Percentiles rank a stretch among this genome's conserved stretches.
Conservation (phyloP, 1,139 yeast genomes). For the Magnusiomyces sp. region DNA sequence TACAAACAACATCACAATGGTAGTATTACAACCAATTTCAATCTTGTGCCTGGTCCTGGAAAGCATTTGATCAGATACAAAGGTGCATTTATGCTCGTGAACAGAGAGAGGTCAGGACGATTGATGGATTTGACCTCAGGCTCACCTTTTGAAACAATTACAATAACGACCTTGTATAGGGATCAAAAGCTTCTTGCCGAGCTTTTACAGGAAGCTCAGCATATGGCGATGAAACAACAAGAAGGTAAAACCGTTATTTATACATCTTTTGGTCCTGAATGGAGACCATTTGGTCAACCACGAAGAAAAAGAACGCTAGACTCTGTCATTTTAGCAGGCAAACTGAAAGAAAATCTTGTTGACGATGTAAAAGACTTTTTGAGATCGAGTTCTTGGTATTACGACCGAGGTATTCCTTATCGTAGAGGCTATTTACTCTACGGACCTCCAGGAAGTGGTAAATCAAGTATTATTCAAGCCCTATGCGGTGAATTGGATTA, state of each 20-base stretch:
- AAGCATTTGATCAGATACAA: constrained; percentile 78
- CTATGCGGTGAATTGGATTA: constrained; percentile 94
- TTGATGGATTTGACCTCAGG: constrained; percentile 86
- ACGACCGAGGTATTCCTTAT: constrained; percentile 92
- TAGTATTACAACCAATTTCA: constrained; percentile 75
- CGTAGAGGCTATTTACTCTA: constrained; percentile 87
- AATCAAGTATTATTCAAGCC: constrained; percentile 92
- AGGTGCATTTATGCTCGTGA: constrained; percentile 83
- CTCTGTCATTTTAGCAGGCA: constrained; percentile 76
- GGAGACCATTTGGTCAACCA: constrained; percentile 98
- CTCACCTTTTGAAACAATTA: constrained; percentile 91
- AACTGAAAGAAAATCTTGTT: constrained; percentile 56
- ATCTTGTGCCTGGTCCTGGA: constrained; percentile 97
- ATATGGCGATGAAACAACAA: constrained; percentile 68
- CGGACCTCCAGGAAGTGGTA: constrained; percentile 99
- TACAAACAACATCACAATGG: constrained; percentile 91
- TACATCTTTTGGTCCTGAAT: constrained; percentile 96
- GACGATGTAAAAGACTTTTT: constrained; percentile 75
- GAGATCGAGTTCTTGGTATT: constrained; percentile 80
- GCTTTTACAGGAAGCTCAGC: constrained; percentile 77
- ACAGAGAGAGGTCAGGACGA: constrained; percentile 83
- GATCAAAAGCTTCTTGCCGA: constrained; percentile 66
- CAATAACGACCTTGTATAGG: constrained; percentile 78
- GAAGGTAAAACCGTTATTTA: constrained; percentile 92
- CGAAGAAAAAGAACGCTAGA: constrained; percentile 76